phyloP scores from a whole-genome alignment of 2,329 filamentous ascomycete genomes.

The Ophiostoma tasmaniense region DNA sequence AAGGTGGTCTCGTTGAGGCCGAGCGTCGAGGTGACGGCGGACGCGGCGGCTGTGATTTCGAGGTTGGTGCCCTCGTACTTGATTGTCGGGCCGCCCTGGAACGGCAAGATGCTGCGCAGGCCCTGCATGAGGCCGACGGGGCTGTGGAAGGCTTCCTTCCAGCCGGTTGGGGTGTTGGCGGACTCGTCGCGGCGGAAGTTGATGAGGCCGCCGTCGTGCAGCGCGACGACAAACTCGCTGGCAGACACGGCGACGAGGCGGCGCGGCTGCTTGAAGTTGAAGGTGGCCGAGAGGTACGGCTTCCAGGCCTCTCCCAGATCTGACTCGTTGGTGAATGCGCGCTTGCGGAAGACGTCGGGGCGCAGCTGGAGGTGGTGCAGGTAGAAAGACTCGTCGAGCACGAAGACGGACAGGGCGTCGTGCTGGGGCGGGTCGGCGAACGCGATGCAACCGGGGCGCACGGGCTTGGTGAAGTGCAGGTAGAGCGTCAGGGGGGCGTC shows the following conservation, averaged over 20 bases:
- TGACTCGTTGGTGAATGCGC: slow-evolving; percentile 55
- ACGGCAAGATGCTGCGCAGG: slow-evolving; percentile 56
- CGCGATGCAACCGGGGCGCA: slow-evolving; percentile 70
- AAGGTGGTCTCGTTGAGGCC: slow-evolving; percentile 42
- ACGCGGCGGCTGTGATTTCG: slow-evolving; percentile 59
- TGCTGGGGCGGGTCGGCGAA: slow-evolving; percentile 72
- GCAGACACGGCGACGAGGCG: slow-evolving; percentile 66
- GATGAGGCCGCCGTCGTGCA: slow-evolving; percentile 70
- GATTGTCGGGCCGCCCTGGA: slow-evolving; percentile 56
- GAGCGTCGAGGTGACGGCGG: slow-evolving; percentile 46
- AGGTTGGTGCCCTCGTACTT: slow-evolving; percentile 55
- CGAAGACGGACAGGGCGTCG: slow-evolving; percentile 70
- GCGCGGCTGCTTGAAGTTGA: slow-evolving; percentile 72
- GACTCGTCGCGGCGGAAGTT: slow-evolving; percentile 55
- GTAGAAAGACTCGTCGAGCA: slow-evolving; percentile 68
- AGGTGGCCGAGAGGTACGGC: slow-evolving; percentile 60
- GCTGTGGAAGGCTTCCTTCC: slow-evolving; percentile 66
- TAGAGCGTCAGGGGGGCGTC: slow-evolving; percentile 70
- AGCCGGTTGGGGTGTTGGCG: slow-evolving; percentile 27
- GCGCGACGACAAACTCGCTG: slow-evolving; percentile 67
- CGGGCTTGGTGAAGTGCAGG: slow-evolving; percentile 64
- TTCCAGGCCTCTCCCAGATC: slow-evolving; percentile 71
- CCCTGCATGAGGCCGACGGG: slow-evolving; percentile 64
- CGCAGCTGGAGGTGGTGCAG: slow-evolving; percentile 78
- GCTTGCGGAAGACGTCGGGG: slow-evolving; percentile 70